Evolutionary conservation across 345 rosid species (phyloP), one percentile per base, ranked within the genome.

Genomic region (Arabidopsis suecica): DNA sequence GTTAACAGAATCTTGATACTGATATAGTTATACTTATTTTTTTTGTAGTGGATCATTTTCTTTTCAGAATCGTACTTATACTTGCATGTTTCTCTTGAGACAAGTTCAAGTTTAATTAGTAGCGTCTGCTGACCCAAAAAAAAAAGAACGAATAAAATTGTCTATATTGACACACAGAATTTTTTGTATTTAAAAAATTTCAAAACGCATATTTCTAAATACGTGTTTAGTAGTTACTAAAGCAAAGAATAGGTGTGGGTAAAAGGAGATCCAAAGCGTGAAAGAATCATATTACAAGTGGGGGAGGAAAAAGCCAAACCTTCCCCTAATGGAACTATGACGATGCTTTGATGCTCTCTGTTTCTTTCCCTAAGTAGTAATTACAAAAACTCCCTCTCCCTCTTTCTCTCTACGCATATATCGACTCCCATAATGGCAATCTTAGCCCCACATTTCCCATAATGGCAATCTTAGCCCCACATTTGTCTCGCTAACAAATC

Each of bases 301-400:
- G 72, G 51, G 61, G 13, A 55, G 73, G 73, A 65, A 67, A 65
- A 68, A 69, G 63, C 74, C 63, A 75, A 77, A 85, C 65, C 74
- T 86, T 79, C 89, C 88, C 59, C 81, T 85, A 87, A 80, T 87
- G 84, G 90, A 85, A 82, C 81, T 62, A 80, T 79, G 89, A 86
- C 89, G 85, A 89, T 84, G 90, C 79, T 70, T 55, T 65, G 49
- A 62, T 77, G 66, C 76, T 68, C 66, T 58, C 36, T 66, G 76
- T 59, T 68, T 45, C 44, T 82, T 82, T 86, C 84, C 86, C 62
- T 83, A 77, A 73, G 47, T 60, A 77, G 91, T 82, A 83, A 69
- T 70, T 62, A 76, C 4, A 2, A 73, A 14, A 16, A 9, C 55
- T 40, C 44, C 53, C 22, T 5, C 44, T 72, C 41, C 6, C 54